Base-by-base conservation (phyloP, 495 filamentous ascomycete genomes). In the Hypoxylon intermedium region DNA sequence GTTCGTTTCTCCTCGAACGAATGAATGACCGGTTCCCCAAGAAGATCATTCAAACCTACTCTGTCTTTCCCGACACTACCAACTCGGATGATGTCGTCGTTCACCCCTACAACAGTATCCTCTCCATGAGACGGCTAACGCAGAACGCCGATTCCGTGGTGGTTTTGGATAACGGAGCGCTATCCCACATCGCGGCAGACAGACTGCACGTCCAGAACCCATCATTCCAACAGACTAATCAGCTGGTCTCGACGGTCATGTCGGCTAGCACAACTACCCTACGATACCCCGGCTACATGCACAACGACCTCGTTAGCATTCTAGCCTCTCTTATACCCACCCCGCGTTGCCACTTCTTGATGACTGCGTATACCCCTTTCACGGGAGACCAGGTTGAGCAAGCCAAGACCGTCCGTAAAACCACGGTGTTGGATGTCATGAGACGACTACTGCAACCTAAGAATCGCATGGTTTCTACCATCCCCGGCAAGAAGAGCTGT, bases 11-110 rank as follows among this genome's bases (percentile, higher is more conserved):
- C 37, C 82, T 98, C n/a, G 94, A 98, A 71, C 83, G 90, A 53
- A 88, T 98, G 74, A 98, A 98, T 72, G 94, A 98, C 74, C 85
- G 94, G 18, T 98, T 97, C 62, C 94, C 94, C 38, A 98, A 98
- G 79, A 98, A 98, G 78, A 83, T 98, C 57, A 97, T 98, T 45
- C 94, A 98, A 74, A 98, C 94, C 53, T 98, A 98, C 74, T 98
- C 94, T 0, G 95, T 98, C 30, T 98, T 98, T 65, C 92, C 93
- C 9, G 93, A 98, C 72, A 91, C 88, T 1, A 89, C 90, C 63
- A 88, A 88, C 63, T 79, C 83, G 0, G 86, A 83, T 28, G 91
- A 97, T 74, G 93, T 98, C 19, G 93, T 98, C 21, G 94, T 98
- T 43, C 96, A 98, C 67, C 94, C 94, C 12, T 98, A 98, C 74